These are phyloP conservation scores for Russula compacta DNA, from an alignment of 768 basidiomycete genomes.

Conservation along the genomic window DNA sequence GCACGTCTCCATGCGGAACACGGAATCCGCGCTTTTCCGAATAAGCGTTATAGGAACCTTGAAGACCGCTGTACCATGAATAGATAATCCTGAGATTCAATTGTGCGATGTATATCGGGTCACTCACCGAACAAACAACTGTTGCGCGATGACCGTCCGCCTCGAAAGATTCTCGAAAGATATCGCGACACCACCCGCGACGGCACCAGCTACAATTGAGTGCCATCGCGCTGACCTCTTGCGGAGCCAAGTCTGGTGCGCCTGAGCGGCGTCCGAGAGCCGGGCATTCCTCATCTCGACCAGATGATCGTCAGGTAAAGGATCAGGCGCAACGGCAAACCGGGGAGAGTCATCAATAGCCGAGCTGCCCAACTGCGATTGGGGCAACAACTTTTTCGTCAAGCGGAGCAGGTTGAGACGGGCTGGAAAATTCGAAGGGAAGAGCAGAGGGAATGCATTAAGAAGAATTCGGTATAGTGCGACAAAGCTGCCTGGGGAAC, in stretches of 20 bases:
- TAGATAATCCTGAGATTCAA: not conserved
- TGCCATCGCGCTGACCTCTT: constrained; percentile 73
- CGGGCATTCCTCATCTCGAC: constrained; percentile 33
- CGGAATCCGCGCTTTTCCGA: constrained; percentile 55
- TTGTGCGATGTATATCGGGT: not conserved
- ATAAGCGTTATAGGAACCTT: constrained; percentile 80
- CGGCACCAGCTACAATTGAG: constrained; percentile 64
- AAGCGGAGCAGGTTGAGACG: constrained; percentile 10
- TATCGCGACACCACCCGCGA: constrained; percentile 66
- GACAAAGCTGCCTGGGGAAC: constrained; percentile 57
- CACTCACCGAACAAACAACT: constrained; percentile 77
- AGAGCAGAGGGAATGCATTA: constrained; percentile 65
- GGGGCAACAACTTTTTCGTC: not conserved
- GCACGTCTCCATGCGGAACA: constrained; percentile 74
- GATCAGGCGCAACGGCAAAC: constrained; percentile 1
- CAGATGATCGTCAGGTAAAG: constrained; percentile 10
- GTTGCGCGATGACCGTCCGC: constrained; percentile 67
- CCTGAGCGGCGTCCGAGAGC: constrained; percentile 53
- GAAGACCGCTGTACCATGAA: constrained; percentile 54
- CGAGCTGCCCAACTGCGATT: constrained; percentile 3
- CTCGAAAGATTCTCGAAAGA: constrained; percentile 66
- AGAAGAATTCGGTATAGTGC: constrained; percentile 71
- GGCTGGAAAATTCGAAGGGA: constrained; percentile 31
- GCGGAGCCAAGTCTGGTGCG: constrained; percentile 51
- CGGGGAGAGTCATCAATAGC: constrained; percentile 21